Evolutionary conservation across 306 rosid genomes (phyloP), one percentile per base, ranked within the genome.

Genomic region (Notholithocarpus densiflorus): DNA sequence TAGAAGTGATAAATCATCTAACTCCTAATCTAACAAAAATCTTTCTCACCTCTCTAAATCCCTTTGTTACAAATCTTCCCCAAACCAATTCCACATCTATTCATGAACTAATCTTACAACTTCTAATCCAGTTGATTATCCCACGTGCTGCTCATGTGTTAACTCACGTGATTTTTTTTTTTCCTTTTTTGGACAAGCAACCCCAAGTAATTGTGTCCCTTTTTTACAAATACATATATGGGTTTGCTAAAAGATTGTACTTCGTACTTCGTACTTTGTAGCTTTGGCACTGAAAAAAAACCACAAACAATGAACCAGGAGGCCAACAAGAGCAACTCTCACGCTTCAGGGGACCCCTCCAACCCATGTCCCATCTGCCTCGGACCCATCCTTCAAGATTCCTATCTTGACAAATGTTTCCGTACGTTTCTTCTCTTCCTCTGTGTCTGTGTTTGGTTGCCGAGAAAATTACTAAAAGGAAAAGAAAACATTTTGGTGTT

Each of bases 321-420:
- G 20, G 45, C 24, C 23, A 27, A 19, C 52, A 54, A 51, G 19
- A 66, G 60, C 72, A 55, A 56, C 70, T 55, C 88, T 2, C 29
- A 81, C 21, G 65, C 60, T 37, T 53, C 82, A 2, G 86, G 61
- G 43, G 87, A 84, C 43, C 45, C 82, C 7, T 52, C 82, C 6
- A 74, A 79, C 80, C 82, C 83, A n/a, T 93, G 98, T 74, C 94
- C 97, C 54, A 92, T 94, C 74, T 94, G 94, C 81, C 90, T 92
- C 61, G 90, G 89, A 56, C 77, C 92, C 37, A 71, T 86, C 18
- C 10, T 74, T 86, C 91, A 89, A 80, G 74, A 83, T 37, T 94
- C 97, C 37, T 94, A 86, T 78, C 98, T 90, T 17, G 91, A 94
- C 55, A 84, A 85, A 73, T 94, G 97, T 80, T 84, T 88, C 61